phyloP scores from a whole-genome alignment of 2,329 filamentous ascomycete species.

The Torrubiella hemipterigena region DNA sequence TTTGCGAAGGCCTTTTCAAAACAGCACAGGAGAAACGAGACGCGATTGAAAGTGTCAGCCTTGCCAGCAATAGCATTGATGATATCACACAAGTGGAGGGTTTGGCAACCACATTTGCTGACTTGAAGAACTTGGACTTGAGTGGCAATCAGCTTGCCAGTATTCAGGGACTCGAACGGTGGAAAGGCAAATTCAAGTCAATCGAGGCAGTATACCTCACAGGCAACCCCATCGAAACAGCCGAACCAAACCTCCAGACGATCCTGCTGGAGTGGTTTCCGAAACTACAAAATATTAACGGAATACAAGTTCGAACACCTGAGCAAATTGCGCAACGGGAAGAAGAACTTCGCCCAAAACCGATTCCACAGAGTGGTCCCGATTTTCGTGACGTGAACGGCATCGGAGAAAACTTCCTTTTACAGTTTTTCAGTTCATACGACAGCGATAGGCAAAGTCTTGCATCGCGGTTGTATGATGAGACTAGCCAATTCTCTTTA shows the following conservation, averaged over 20 bases:
- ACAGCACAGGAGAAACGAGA: constrained; percentile 60
- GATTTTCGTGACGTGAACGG: constrained; percentile 64
- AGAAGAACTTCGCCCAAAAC: constrained; percentile 35
- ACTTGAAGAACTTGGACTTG: constrained; percentile 79
- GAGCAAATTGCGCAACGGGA: constrained; percentile 51
- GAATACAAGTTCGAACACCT: constrained; percentile 58
- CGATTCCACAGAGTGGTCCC: constrained; percentile 51
- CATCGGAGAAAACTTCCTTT: constrained; percentile 65
- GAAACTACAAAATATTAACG: constrained; percentile 65
- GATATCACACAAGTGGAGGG: constrained; percentile 62
- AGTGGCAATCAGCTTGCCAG: constrained; percentile 69
- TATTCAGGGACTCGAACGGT: constrained; percentile 55
- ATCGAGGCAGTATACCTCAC: constrained; percentile 72
- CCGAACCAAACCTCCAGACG: constrained; percentile 47
- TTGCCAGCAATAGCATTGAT: constrained; percentile 68
- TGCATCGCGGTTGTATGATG: constrained; percentile 60
- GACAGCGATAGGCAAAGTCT: constrained; percentile 59
- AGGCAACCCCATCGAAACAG: constrained; percentile 60
- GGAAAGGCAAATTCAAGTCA: constrained; percentile 65
- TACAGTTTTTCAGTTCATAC: constrained; percentile 61
- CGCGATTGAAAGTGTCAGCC: constrained; percentile 68
- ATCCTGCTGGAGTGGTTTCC: constrained; percentile 77
- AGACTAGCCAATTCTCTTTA: constrained; percentile 62
- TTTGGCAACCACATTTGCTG: constrained; percentile 68
- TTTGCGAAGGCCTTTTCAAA: constrained; percentile 70